Conservation (phyloP, 371 early-diverging fungal species). For the Saksenaea vasiformis region DNA sequence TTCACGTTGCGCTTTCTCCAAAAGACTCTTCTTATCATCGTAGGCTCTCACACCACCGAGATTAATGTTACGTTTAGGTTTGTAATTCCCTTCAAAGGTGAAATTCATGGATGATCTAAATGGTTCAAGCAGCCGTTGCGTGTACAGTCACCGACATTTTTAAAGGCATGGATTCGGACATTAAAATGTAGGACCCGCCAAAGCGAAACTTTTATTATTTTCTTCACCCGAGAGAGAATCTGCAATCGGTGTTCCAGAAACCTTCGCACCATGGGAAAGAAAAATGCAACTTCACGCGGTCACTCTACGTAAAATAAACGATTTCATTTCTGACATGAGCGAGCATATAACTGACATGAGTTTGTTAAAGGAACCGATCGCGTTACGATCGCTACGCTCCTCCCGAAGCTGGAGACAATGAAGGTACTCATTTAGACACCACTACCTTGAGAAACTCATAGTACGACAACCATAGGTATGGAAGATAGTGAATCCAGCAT, state of each 20-base stretch:
- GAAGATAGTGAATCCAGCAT: conserved; percentile 34
- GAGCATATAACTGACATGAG: not conserved
- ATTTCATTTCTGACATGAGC: not conserved
- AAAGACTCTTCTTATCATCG: conserved; percentile 65
- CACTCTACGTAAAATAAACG: not conserved
- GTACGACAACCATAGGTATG: not conserved
- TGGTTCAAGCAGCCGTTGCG: conserved; percentile 5
- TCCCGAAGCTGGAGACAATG: not conserved
- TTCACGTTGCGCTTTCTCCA: conserved; percentile 77
- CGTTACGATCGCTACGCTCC: not conserved
- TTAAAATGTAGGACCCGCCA: not conserved
- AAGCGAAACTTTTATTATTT: not conserved
- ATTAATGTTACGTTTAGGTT: conserved; percentile 71
- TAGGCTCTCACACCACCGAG: conserved; percentile 73
- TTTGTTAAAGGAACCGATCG: not conserved
- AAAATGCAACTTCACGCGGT: not conserved
- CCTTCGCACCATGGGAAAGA: not conserved
- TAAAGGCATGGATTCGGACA: not conserved
- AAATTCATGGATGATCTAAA: conserved; percentile 36
- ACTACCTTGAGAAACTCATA: not conserved
- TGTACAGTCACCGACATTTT: not conserved
- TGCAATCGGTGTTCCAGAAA: not conserved
- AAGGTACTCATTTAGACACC: not conserved
- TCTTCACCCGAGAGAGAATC: no score
- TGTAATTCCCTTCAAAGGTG: conserved; percentile 76